Evolutionary conservation across 176 grass and related monocot genomes (phyloP).

Genomic region (Puccinellia tenuiflora): DNA sequence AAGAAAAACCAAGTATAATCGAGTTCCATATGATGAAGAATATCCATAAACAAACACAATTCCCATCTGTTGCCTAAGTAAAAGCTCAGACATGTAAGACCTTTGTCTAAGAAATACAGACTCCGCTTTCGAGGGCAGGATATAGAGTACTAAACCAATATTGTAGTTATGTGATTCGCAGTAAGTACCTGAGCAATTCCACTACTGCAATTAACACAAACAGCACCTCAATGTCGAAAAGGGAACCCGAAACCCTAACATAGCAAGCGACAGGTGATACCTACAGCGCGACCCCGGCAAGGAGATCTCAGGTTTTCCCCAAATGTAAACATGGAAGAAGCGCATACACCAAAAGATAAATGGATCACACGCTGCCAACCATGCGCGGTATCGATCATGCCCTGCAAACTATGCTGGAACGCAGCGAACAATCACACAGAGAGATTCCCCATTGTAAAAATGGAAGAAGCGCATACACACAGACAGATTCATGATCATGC

Average conservation of each 20-base stretch:
- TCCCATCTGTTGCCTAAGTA: neutral
- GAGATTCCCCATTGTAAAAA: neutral
- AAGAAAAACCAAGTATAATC: neutral
- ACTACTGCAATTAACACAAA: neutral
- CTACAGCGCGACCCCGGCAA: neutral
- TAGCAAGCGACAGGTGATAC: neutral
- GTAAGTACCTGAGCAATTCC: neutral
- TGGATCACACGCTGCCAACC: neutral
- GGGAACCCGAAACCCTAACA: neutral
- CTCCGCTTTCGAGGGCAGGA: neutral
- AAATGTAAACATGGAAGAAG: neutral
- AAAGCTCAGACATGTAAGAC: too few species aligned
- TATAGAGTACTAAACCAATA: neutral
- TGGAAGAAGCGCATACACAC: neutral
- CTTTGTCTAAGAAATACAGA: neutral
- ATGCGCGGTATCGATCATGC: neutral
- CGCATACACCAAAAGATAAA: neutral
- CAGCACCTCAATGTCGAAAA: neutral
- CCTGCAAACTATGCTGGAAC: neutral
- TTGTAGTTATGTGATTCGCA: neutral
- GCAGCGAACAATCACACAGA: neutral
- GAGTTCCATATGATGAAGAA: neutral
- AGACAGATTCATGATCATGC: neutral
- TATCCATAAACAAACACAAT: neutral
- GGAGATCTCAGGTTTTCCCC: neutral